phyloP scores from a whole-genome alignment of 1,284 basidiomycete genomes.

The Pterulicium gracile region DNA sequence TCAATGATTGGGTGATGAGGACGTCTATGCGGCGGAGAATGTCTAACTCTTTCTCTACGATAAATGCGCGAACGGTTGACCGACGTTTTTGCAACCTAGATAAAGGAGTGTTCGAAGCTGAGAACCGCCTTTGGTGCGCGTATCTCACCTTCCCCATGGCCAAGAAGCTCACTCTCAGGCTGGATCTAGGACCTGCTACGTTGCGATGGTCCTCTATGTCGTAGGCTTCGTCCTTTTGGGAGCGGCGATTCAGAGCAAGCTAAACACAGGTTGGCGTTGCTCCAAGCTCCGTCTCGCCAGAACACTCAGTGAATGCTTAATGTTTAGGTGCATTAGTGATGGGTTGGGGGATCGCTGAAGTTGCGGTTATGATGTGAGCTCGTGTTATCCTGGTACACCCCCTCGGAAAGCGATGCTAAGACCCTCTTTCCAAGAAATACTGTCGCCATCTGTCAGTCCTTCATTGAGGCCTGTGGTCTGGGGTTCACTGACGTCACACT shows the following conservation, averaged over 20 bases:
- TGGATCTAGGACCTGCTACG: constrained; percentile 29
- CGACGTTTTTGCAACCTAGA: constrained; percentile 10
- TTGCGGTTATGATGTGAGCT: constrained; percentile 13
- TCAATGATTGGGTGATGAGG: constrained; percentile 37
- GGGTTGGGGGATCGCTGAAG: constrained; percentile 33
- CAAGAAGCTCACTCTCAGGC: background rate
- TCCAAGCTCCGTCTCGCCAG: no score
- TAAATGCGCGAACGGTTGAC: background rate
- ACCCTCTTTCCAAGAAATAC: constrained; percentile 27
- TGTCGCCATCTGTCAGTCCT: constrained; percentile 24
- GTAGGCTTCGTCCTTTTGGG: constrained; percentile 34
- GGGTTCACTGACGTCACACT: background rate
- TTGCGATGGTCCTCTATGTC: constrained; percentile 34
- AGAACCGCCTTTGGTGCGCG: constrained; percentile 36
- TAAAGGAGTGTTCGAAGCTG: constrained; percentile 40
- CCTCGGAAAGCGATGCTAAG: no score
- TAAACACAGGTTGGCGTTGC: constrained; percentile 10
- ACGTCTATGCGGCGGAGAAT: constrained; percentile 23
- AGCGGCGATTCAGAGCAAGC: constrained; percentile 25
- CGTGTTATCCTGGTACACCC: background rate
- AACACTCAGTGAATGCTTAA: background rate
- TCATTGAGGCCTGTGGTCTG: background rate
- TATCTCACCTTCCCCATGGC: background rate
- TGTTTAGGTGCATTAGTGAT: constrained; percentile 28
- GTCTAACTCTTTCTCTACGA: background rate